Evolutionary conservation across 768 basidiomycete species (phyloP).

Genomic region (Amanita inopinata): DNA sequence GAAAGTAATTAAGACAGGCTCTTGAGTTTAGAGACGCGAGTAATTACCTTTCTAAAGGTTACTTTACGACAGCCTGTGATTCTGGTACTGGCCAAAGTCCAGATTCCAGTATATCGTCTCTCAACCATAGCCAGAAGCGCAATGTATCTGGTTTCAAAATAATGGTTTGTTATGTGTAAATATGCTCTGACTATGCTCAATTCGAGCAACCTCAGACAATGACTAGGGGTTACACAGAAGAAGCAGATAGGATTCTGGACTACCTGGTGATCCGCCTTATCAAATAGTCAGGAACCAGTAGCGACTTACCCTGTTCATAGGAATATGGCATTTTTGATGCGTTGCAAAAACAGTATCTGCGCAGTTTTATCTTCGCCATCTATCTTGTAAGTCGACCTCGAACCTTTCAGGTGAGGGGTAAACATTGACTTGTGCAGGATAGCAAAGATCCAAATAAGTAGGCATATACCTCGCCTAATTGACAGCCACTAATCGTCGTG

Average conservation of each 20-base stretch:
- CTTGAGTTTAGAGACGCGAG: no score
- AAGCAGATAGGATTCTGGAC: constrained; percentile 75
- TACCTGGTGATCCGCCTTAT: constrained; percentile 59
- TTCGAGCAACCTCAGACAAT: constrained; percentile 33
- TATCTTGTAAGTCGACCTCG: constrained; percentile 49
- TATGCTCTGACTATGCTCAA: no score
- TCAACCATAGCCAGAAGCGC: constrained; percentile 25
- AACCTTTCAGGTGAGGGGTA: neutral
- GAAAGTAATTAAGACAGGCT: constrained; percentile 42
- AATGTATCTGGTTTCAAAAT: constrained; percentile 61
- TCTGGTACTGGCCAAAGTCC: constrained; percentile 30
- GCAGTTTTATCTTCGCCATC: constrained; percentile 77
- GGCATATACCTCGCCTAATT: constrained; percentile 9
- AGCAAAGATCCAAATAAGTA: constrained; percentile 80
- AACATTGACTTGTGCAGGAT: constrained; percentile 38
- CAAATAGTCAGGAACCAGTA: no score
- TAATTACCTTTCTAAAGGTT: constrained; percentile 26
- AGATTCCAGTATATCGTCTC: constrained; percentile 17
- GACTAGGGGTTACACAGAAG: constrained; percentile 68
- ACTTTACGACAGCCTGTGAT: constrained; percentile 45
- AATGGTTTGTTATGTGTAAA: constrained; percentile 43
- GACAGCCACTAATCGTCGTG: constrained; percentile 2
- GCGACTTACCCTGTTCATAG: constrained; percentile 25
- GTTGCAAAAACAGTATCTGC: constrained; percentile 73
- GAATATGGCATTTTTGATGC: constrained; percentile 86